Evolutionary conservation across 169 alveolate genomes (phyloP).

Genomic region (Babesia sp.): DNA sequence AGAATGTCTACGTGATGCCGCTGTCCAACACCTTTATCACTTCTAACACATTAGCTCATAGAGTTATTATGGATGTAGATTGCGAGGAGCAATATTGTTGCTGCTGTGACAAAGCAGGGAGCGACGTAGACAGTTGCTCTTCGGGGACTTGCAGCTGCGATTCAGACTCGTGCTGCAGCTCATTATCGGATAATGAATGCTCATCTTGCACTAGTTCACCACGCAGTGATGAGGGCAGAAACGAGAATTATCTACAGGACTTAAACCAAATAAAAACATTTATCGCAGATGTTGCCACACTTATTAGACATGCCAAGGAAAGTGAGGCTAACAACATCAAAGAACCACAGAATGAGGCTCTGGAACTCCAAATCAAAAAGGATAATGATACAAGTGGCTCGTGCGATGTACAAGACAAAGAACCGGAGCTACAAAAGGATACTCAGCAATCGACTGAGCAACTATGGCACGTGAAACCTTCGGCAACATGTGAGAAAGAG

Average conservation of each 20-base stretch:
- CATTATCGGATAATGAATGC: neutral
- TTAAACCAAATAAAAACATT: constrained; percentile 18
- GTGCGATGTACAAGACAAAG: neutral
- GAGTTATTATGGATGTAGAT: neutral
- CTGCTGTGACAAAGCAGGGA: neutral
- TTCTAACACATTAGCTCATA: too few species aligned
- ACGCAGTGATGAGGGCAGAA: neutral
- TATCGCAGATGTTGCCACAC: constrained; percentile 26
- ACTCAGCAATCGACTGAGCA: neutral
- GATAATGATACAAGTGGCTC: neutral
- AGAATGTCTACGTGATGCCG: neutral
- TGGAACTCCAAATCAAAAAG: neutral
- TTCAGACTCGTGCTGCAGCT: constrained; percentile 24
- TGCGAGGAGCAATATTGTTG: neutral
- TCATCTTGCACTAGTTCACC: constrained; percentile 43
- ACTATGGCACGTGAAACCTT: neutral
- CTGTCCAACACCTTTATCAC: too few species aligned
- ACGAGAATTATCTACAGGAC: constrained; percentile 1
- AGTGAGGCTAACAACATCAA: neutral
- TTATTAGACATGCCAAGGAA: constrained; percentile 25
- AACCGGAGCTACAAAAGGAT: neutral
- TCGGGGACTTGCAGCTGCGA: constrained; percentile 40
- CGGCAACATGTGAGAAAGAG: neutral
- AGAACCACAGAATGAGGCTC: neutral
- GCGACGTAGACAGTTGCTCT: constrained; percentile 48